phyloP scores from a whole-genome alignment of 2,329 filamentous ascomycete species.

The Trichoderma sp. region DNA sequence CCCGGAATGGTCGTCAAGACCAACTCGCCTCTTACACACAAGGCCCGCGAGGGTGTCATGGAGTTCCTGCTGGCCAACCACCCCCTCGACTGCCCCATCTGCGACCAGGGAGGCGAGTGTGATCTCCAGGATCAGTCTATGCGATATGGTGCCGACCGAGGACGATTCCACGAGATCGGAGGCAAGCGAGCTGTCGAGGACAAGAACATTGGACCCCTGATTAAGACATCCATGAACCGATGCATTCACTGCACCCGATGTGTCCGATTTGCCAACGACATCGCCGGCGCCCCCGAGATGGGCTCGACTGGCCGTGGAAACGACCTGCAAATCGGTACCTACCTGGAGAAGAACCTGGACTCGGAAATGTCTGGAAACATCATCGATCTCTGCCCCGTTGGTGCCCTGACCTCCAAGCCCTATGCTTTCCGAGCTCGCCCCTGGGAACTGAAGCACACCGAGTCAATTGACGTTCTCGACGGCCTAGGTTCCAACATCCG shows the following conservation, averaged over 20 bases:
- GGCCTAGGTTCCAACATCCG: conserved; percentile 92
- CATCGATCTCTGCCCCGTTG: conserved; percentile 96
- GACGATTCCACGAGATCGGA: conserved; percentile 90
- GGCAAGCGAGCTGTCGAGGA: conserved; percentile 98
- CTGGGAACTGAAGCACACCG: conserved; percentile 95
- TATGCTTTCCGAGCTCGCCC: conserved; percentile 96
- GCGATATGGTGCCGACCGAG: conserved; percentile 94
- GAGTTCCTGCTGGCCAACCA: conserved; percentile 97
- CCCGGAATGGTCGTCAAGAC: conserved; percentile 99
- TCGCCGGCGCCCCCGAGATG: conserved; percentile 92
- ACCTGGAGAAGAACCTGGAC: conserved; percentile 90
- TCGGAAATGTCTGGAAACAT: conserved; percentile 95
- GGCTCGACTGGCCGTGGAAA: conserved; percentile 94
- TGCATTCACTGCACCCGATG: conserved; percentile 99
- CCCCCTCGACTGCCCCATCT: conserved; percentile 93
- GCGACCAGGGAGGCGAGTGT: conserved; percentile 98
- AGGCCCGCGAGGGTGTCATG: conserved; percentile 98
- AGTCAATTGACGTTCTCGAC: conserved; percentile 92
- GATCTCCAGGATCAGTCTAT: conserved; percentile 99
- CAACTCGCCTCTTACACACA: conserved; percentile 92
- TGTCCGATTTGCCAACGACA: conserved; percentile 94
- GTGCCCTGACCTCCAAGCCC: conserved; percentile 93
- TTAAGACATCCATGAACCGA: conserved; percentile 99
- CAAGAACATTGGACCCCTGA: conserved; percentile 96
- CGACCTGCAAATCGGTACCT: conserved; percentile 96